Percentiles rank a stretch among this genome's conserved stretches.
Conservation (phyloP, 2,329 filamentous ascomycete genomes). For the Calycina marina region DNA sequence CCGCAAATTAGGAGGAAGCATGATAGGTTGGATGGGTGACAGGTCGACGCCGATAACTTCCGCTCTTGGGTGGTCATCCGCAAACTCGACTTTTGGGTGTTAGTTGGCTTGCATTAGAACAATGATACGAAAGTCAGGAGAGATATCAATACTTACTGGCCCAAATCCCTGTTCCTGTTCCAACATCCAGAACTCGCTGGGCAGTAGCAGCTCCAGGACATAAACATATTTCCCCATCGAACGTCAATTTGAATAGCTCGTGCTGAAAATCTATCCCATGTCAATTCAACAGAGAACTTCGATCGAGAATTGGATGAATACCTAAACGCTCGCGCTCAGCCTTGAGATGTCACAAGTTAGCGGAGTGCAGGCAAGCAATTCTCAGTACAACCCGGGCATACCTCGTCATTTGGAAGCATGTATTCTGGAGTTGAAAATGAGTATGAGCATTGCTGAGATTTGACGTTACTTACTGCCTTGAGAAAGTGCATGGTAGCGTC, state of each 20-base stretch:
- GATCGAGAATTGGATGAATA: neutral
- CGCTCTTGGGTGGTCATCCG: neutral
- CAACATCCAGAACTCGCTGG: slow-evolving; percentile 22
- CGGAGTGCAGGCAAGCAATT: neutral
- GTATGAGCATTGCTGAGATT: too few relatives aligned
- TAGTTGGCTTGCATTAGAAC: slow-evolving; percentile 5
- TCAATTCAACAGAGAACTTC: neutral
- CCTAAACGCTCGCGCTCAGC: slow-evolving; percentile 11
- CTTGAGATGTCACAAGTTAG: slow-evolving; percentile 1
- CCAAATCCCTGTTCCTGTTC: slow-evolving; percentile 45
- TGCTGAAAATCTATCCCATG: slow-evolving; percentile 8
- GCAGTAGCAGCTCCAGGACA: slow-evolving; percentile 14
- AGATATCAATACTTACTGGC: slow-evolving; percentile 34
- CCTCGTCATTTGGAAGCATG: slow-evolving; percentile 1
- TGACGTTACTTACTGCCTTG: too few relatives aligned
- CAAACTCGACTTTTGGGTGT: slow-evolving; percentile 7
- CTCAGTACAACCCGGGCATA: neutral
- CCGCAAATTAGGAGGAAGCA: slow-evolving; percentile 3
- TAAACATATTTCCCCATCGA: slow-evolving; percentile 11
- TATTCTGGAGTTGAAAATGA: too few relatives aligned
- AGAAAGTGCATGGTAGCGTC: too few relatives aligned
- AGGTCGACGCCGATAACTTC: slow-evolving; percentile 41
- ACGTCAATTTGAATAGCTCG: slow-evolving; percentile 10
- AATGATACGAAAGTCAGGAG: neutral
- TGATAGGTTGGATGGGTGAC: slow-evolving; percentile 46